Base-by-base conservation (phyloP, 768 basidiomycete species). In the Boletus reticuloceps region DNA sequence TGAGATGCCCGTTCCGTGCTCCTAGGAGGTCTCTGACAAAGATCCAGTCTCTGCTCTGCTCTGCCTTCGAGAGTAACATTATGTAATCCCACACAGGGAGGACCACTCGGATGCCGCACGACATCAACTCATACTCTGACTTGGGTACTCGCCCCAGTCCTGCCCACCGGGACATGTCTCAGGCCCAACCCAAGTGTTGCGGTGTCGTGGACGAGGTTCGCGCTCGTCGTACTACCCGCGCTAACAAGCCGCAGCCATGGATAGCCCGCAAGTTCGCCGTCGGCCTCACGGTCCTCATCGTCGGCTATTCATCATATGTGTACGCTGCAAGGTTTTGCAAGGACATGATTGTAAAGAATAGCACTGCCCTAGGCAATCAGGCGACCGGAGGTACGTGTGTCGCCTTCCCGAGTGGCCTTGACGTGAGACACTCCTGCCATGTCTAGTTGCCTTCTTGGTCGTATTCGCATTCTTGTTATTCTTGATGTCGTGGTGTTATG, bases 401-500 rank as follows among this genome's bases (percentile, higher is more conserved):
- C 14, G 16, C 25, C 44, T 32, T 48, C 36, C 32, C 45, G 43
- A 40, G 43, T 47, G 36, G 27, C 43, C 19, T 8, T 50, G 53
- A 50, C 42, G 29, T 56, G 53, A 50, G 47, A 56, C 54, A 55
- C 56, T 32, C 20, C 17, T 20, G 46, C 27, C 36, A 1, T 39
- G 36, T 46, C 47, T 55, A 94, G 92, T 90, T 56, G 84, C 75
- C 4, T 78, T 89, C 54, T 66, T 94, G 48, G 76, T 80, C 2
- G 78, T 85, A 1, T 94, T 86, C 63, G 73, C 72, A 37, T 54
- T 89, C 6, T 64, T 95, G 20, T 82, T 81, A 44, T 58, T 85
- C n/a, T 82, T 92, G 81, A 79, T 84, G 77, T 42, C 86, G 0
- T 94, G 92, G 92, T 80, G 85, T 14, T 96, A 95, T 72, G 52